These are phyloP conservation scores for Vitis hybrid DNA, from an alignment of 177 flowering plant species.

Conservation along the genomic window DNA sequence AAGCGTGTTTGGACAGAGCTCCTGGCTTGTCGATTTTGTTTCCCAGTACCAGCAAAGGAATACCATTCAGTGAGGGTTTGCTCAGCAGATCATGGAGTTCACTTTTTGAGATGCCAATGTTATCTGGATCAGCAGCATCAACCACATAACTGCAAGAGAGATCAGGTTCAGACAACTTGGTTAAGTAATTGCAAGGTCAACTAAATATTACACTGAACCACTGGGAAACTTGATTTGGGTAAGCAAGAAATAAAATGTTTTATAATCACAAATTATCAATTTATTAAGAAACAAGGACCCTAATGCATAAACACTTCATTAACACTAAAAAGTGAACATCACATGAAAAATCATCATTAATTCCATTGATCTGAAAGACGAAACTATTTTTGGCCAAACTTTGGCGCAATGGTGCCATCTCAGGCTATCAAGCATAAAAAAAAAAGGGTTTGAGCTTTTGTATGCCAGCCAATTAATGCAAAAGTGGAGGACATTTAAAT, in stretches of 20 bases:
- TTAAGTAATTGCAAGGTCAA: background rate
- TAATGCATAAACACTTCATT: background rate
- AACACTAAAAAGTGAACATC: too few relatives aligned
- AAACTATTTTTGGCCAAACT: too few relatives aligned
- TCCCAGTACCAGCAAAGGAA: conserved; percentile 46
- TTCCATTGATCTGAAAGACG: too few relatives aligned
- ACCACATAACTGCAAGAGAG: conserved; percentile 41
- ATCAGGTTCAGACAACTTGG: background rate
- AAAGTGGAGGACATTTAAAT: too few relatives aligned
- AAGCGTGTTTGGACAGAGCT: conserved; percentile 39
- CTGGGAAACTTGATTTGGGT: background rate
- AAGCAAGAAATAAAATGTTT: background rate
- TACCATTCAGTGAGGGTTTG: conserved; percentile 45
- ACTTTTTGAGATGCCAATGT: conserved; percentile 38
- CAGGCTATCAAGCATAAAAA: too few relatives aligned
- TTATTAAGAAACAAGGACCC: background rate
- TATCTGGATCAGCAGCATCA: conserved; percentile 50
- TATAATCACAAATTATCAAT: background rate
- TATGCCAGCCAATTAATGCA: too few relatives aligned
- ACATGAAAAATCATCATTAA: too few relatives aligned
- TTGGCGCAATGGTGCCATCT: too few relatives aligned
- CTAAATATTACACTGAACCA: background rate
- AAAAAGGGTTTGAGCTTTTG: too few relatives aligned
- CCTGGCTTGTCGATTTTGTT: conserved; percentile 51
- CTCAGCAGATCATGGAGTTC: conserved; percentile 53